phyloP scores from a whole-genome alignment of 73 alveolate genomes.

The Paramecium bursaria region DNA sequence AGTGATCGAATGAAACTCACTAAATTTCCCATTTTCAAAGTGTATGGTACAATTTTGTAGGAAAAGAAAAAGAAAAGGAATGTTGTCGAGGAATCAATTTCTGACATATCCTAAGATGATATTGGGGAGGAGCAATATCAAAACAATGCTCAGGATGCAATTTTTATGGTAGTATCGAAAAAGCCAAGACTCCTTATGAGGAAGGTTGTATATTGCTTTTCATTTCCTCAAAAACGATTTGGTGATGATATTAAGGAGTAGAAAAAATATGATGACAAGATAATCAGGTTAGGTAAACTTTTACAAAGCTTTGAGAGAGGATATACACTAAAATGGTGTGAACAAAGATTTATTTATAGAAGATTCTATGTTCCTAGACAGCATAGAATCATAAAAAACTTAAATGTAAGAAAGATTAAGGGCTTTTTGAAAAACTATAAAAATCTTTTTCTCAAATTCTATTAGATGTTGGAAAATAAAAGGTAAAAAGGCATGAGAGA shows the following conservation, averaged over 20 bases:
- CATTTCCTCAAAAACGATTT: background rate
- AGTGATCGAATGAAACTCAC: background rate
- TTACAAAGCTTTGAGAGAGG: slow-evolving; percentile 3
- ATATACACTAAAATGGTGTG: slow-evolving; percentile 42
- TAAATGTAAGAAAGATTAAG: slow-evolving; percentile 15
- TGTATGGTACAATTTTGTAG: slow-evolving; percentile 26
- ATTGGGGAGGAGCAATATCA: background rate
- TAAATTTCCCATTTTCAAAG: slow-evolving; percentile 6
- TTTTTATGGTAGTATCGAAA: background rate
- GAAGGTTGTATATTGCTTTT: background rate
- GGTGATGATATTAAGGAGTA: slow-evolving; percentile 4
- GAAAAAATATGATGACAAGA: slow-evolving; percentile 19
- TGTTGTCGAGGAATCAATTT: background rate
- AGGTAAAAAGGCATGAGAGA: slow-evolving; percentile 2
- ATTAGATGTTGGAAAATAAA: background rate
- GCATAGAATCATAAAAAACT: background rate
- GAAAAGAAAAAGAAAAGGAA: background rate
- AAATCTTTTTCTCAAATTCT: background rate
- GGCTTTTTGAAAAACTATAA: background rate
- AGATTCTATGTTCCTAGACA: background rate
- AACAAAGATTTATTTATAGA: slow-evolving; percentile 32
- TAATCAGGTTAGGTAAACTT: background rate
- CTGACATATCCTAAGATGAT: background rate
- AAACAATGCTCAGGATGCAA: background rate
- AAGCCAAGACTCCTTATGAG: background rate